phyloP scores from a whole-genome alignment of 768 basidiomycete genomes.

The Lentinula boryana region DNA sequence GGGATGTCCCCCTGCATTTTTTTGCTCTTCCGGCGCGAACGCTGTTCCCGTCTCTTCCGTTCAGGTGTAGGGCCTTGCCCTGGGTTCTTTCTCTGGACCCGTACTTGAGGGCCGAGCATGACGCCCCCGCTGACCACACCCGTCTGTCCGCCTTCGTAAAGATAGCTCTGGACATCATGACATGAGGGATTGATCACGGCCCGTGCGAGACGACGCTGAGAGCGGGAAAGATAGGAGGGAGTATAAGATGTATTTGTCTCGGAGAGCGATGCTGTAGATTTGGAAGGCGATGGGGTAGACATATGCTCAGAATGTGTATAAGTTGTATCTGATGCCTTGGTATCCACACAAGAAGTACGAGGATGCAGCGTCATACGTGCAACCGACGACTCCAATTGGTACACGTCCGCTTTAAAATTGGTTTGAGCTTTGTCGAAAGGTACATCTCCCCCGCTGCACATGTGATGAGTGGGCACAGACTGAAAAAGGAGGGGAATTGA shows the following conservation, averaged over 20 bases:
- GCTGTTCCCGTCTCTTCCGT: background rate
- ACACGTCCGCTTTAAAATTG: background rate
- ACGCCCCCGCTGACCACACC: conserved; percentile 11
- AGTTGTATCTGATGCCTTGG: background rate
- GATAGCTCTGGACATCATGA: conserved; percentile 5
- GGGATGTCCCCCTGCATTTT: background rate
- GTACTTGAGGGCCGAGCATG: conserved; percentile 9
- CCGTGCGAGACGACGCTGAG: conserved; percentile 1
- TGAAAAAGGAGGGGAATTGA: background rate
- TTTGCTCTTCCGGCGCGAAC: background rate
- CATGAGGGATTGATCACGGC: background rate
- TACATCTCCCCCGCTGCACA: background rate
- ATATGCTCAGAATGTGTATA: background rate
- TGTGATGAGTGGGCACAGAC: background rate
- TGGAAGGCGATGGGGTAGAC: background rate
- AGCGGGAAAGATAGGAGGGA: background rate
- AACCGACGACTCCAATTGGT: background rate
- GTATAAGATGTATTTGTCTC: background rate
- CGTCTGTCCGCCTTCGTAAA: conserved; percentile 12
- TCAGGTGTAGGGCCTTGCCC: background rate
- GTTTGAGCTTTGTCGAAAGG: background rate
- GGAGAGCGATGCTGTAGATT: background rate
- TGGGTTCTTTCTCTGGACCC: background rate
- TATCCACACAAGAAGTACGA: background rate
- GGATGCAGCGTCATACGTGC: background rate